Base-by-base conservation (phyloP, 225 moss, liverwort and hornwort species). In the Pleurozium schreberi region DNA sequence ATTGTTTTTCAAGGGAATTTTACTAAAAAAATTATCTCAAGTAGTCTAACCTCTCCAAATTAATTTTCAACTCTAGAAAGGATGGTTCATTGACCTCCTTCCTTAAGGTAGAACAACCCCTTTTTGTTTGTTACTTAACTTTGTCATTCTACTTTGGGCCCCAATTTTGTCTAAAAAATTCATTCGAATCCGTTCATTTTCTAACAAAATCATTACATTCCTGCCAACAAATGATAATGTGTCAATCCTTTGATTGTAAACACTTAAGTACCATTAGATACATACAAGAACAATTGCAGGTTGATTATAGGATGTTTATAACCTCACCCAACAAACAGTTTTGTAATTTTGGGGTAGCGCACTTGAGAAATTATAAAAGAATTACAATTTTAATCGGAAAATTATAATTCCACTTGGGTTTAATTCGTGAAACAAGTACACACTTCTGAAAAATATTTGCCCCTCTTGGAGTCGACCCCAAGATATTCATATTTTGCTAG, bases 211-310 rank as follows among this genome's bases (percentile, higher is more conserved):
- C n/a, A n/a, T n/a, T n/a, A n/a, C n/a, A n/a, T n/a, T n/a, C n/a
- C n/a, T n/a, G n/a, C n/a, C n/a, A n/a, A n/a, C n/a, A n/a, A n/a
- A n/a, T n/a, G n/a, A n/a, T n/a, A n/a, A n/a, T n/a, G n/a, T n/a
- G n/a, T n/a, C n/a, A n/a, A n/a, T n/a, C n/a, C n/a, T n/a, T n/a
- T n/a, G n/a, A n/a, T n/a, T n/a, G n/a, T n/a, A n/a, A n/a, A n/a
- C n/a, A n/a, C n/a, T n/a, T n/a, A n/a, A n/a, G n/a, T n/a, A n/a
- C n/a, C n/a, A n/a, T n/a, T n/a, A n/a, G n/a, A 27, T 18, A 28
- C 18, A 30, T 18, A 1, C 5, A 6, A 73, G 6, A 73, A 10
- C 1, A 1, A 0, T 18, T 28, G 30, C 6, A 4, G 18, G 6
- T 1, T 43, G 10, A 2, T 71, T 70, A 3, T 3, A 30, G 0